Conservation (phyloP, 805 yeast genomes). For the Nakazawaea holstii region DNA sequence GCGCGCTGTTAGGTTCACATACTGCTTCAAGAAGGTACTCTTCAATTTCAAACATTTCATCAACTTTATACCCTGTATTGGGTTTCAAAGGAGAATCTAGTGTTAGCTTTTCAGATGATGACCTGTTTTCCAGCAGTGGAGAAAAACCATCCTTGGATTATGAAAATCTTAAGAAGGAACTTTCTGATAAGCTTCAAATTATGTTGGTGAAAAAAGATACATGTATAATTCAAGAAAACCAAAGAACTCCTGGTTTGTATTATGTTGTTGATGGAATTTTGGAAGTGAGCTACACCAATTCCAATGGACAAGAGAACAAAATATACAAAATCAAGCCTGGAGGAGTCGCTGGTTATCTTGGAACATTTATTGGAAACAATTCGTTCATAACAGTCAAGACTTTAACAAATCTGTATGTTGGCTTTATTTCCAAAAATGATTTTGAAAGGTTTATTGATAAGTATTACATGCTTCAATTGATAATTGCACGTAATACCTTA, state of each 20-base stretch:
- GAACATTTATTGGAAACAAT: slow-evolving; percentile 71
- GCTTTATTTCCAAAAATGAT: slow-evolving; percentile 58
- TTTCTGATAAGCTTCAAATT: slow-evolving; percentile 57
- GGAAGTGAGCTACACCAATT: slow-evolving; percentile 48
- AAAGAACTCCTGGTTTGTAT: slow-evolving; percentile 66
- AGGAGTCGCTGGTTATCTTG: slow-evolving; percentile 83
- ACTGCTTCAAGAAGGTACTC: background rate
- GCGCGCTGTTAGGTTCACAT: background rate
- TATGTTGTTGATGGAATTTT: slow-evolving; percentile 77
- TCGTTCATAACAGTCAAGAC: slow-evolving; percentile 73
- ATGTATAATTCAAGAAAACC: slow-evolving; percentile 56
- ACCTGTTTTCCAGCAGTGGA: background rate
- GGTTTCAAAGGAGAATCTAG: background rate
- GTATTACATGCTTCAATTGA: slow-evolving; percentile 68
- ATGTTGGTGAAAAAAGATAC: slow-evolving; percentile 47
- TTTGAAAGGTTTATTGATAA: slow-evolving; percentile 67
- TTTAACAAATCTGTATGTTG: slow-evolving; percentile 57
- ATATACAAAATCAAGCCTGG: slow-evolving; percentile 66
- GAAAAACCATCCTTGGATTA: slow-evolving; percentile 27
- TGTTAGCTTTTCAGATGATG: slow-evolving; percentile 13
- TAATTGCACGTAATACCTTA: slow-evolving; percentile 70
- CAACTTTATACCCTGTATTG: background rate
- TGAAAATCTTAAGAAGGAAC: slow-evolving; percentile 47
- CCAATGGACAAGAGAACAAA: slow-evolving; percentile 27
- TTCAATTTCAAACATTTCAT: background rate